Base-by-base conservation (phyloP, 2,329 filamentous ascomycete genomes). In the Helotiales sp. region DNA sequence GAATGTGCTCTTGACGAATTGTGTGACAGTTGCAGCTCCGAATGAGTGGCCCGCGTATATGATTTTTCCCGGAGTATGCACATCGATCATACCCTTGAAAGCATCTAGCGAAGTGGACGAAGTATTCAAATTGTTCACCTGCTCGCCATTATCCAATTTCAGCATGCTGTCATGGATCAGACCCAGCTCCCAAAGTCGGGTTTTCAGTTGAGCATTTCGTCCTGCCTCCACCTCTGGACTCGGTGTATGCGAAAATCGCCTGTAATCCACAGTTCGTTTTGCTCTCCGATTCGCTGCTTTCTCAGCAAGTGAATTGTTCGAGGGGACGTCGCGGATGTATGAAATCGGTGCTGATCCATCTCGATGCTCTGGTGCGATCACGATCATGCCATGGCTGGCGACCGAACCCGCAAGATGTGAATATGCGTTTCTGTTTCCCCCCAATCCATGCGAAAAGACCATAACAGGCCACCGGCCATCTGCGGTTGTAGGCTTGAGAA, bases 381-480 rank as follows among this genome's bases (percentile, higher is more conserved):
- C 90, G 7, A 95, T 84, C 22, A 93, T 79, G 38, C 91, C 91
- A 67, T 95, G 87, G 19, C 89, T 91, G 4, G 91, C 89, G 27
- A 96, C 75, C 0, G 89, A 90, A 15, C 89, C 89, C 17, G 83
- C 87, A 24, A 96, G 76, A 68, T 93, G 88, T n/a, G 90, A 93
- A 75, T 96, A 96, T 10, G 90, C 85, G 67, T 95, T 95, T 63
- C 90, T 82, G 59, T 84, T 87, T 34, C 91, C 91, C 34, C 89
- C 91, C 1, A 96, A 79, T 0, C 91, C 91, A 70, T 96, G 91
- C 1, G 90, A 95, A 74, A 96, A 96, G 61, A 96, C 79, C 77
- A 91, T 86, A 0, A 91, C 88, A 0, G 91, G 91, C 88, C 90
- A 95, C 75, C 84, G 77, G 55, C 78, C 75, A 58, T 76, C 74